Base-by-base conservation (phyloP, 2,329 filamentous ascomycete genomes). In the Aspergillus sp. region DNA sequence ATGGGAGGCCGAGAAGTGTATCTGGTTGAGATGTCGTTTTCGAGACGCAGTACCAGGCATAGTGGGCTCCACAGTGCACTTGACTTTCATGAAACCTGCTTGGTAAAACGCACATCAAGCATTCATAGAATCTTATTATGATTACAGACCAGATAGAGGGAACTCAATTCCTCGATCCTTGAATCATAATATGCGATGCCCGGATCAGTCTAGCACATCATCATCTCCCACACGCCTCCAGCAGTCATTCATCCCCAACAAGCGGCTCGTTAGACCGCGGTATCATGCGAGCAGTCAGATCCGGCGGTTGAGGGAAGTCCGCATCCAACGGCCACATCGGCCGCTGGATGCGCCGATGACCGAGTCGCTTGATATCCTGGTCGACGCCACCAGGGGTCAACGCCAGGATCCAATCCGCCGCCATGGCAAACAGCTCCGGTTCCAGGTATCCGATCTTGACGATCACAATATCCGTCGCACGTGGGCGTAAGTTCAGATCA, bases 361-460 rank as follows among this genome's bases (percentile, higher is more conserved):
- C 79, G 4, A 82, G 65, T 10, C 78, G 68, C 51, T 68, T 59
- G 11, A 82, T 62, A 52, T 82, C 76, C 60, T 82, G 80, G 58
- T 82, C 78, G 9, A 82, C 80, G 7, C 79, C 79, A 0, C 79
- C 80, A 0, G 79, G 79, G 0, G 79, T 82, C 14, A 82, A 66
- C 0, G 70, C 80, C 1, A 82, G 70, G 75, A 81, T 81, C 80
- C 79, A 82, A 49, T 77, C 78, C 6, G 69, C 69, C 0, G 79
- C 75, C 79, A 82, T 82, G 47, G 74, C 73, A 53, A 80, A 81
- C 4, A 82, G 65, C 58, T 82, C 75, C 3, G 80, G 80, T 59
- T 82, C 80, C 1, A 83, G 64, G 52, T 82, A 83, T 14, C 80
- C 80, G 42, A 82, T 82, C 63, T 82, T 82, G 20, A 82, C 78